Base-by-base conservation (phyloP, 306 rosid species). In the Vigna unguiculata region DNA sequence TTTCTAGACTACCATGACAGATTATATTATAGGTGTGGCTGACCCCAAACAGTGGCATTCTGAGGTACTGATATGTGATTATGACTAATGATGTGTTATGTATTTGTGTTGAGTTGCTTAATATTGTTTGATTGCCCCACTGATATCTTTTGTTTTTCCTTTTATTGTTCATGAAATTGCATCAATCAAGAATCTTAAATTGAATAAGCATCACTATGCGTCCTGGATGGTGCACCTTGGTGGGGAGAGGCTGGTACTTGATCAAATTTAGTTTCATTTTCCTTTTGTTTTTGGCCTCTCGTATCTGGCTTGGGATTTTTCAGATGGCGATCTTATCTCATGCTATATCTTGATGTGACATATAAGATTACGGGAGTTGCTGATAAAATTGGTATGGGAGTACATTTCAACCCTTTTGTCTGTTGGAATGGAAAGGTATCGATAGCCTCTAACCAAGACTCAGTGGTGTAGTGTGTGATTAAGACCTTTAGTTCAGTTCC, bases 331-430 rank as follows among this genome's bases (percentile, higher is more conserved):
- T 74, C 38, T 54, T 63, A 30, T 81, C 62, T 67, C 66, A 85
- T 53, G 24, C 69, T 58, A 21, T 66, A 38, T 86, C 25, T 62
- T 77, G 54, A 45, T 86, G 55, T 62, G 57, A 71, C 38, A 41
- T 85, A 83, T 69, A 79, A 94, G 97, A 86, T 92, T 78, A 90
- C 97, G 1, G 79, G 52, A 51, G 90, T 92, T 83, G 96, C 97
- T 12, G 96, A 92, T 83, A 74, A 47, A 75, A 77, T 95, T 77
- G 98, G 98, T 4, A 92, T 90, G 21, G 98, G 98, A 66, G 97
- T 92, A 71, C 96, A 95, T 77, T 95, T 95, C 87, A 95, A 95
- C 82, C 96, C 98, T 74, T 92, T 87, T 79, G 95, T 90, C 72
- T 80, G 75, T 36, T 95, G 96, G 97, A 82, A 88, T 34, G 84